These are phyloP conservation scores for Naganishia vishniacii DNA, from an alignment of 768 basidiomycete genomes.

Conservation along the genomic window DNA sequence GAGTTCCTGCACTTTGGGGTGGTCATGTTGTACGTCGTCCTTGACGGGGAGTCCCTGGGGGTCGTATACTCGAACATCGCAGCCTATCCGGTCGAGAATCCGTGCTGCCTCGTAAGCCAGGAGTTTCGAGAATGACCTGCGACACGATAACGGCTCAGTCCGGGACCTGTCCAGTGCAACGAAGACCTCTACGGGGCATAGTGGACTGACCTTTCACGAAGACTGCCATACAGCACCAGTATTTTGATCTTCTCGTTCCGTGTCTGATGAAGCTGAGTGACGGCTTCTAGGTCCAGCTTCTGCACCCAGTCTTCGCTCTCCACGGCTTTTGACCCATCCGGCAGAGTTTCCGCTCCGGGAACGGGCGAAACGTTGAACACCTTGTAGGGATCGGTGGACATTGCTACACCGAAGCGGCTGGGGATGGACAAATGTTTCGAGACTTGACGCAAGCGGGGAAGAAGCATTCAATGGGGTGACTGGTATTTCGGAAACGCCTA, in stretches of 20 bases:
- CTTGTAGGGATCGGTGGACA: slow-evolving; percentile 13
- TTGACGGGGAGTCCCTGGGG: slow-evolving; percentile 39
- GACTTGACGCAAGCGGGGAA: background rate
- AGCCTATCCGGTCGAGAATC: slow-evolving; percentile 39
- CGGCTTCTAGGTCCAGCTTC: slow-evolving; percentile 38
- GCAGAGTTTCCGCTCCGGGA: slow-evolving; percentile 23
- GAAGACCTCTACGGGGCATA: background rate
- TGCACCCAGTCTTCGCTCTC: slow-evolving; percentile 40
- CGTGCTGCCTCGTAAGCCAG: slow-evolving; percentile 46
- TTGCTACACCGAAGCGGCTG: background rate
- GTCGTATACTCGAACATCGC: slow-evolving; percentile 45
- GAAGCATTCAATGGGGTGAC: slow-evolving; percentile 11
- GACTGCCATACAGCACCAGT: slow-evolving; percentile 45
- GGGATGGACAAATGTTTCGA: background rate
- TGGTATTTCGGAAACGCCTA: no score
- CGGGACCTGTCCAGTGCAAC: no score
- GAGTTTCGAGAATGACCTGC: slow-evolving; percentile 46
- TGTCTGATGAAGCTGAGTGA: slow-evolving; percentile 20
- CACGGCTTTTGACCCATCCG: slow-evolving; percentile 16
- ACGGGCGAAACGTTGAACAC: slow-evolving; percentile 9
- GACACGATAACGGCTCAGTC: background rate
- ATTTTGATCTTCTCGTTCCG: slow-evolving; percentile 31
- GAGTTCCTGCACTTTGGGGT: slow-evolving; percentile 43
- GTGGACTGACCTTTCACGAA: slow-evolving; percentile 39
- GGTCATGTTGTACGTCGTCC: slow-evolving; percentile 33